Evolutionary conservation across 148 eudicot genomes (phyloP).

Genomic region (Rhododendron griersonianum): DNA sequence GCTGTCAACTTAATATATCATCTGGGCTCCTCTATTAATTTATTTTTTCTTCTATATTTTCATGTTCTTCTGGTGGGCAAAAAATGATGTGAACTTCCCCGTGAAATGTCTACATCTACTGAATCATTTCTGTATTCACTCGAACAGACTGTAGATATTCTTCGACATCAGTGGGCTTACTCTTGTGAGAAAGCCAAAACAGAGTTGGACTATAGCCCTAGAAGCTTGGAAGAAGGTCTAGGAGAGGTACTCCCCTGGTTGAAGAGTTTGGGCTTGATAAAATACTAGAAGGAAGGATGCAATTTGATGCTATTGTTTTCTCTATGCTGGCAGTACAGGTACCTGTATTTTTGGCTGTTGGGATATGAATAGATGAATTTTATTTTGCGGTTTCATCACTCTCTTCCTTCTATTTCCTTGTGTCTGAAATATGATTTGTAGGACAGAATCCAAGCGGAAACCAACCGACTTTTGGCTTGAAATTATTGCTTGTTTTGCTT

Average conservation of each 20-base stretch:
- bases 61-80: background rate
- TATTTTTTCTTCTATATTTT: background rate
- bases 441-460: background rate
- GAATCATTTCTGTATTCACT: background rate
- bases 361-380: background rate
- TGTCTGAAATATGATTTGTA: background rate
- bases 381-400: background rate
- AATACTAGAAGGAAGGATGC: conserved; percentile 39
- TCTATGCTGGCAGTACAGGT: background rate
- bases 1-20: background rate
- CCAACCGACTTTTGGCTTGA: background rate
- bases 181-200: conserved; percentile 67
- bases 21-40: background rate
- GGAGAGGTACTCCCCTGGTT: conserved; percentile 78
- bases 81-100: background rate
- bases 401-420: background rate
- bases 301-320: background rate
- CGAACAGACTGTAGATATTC: conserved; percentile 51
- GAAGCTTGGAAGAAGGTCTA: conserved; percentile 81
- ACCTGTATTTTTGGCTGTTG: background rate
- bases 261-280: conserved; percentile 55
- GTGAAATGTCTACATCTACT: background rate
- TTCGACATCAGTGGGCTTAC: conserved; percentile 84
- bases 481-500: background rate
- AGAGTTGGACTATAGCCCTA: conserved; percentile 71